phyloP scores from a whole-genome alignment of 2,329 filamentous ascomycete species.

The Hymenoscyphus salicellus region DNA sequence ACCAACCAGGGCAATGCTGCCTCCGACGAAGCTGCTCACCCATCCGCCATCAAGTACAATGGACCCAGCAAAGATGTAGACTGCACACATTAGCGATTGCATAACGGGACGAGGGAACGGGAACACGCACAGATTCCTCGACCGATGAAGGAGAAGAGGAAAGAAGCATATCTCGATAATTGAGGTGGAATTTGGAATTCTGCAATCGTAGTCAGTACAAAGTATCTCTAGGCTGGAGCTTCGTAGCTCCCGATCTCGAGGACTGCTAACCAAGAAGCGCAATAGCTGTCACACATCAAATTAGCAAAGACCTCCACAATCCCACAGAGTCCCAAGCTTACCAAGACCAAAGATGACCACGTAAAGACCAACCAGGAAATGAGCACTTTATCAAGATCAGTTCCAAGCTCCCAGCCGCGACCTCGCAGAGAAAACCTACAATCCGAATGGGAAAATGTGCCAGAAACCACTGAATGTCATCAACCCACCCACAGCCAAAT shows the following conservation, averaged over 20 bases:
- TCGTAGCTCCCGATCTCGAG: not conserved
- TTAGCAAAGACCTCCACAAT: conserved; percentile 21
- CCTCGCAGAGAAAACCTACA: conserved; percentile 50
- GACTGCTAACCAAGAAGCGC: conserved; percentile 58
- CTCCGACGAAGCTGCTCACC: conserved; percentile 72
- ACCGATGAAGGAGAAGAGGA: conserved; percentile 96
- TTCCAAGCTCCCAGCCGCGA: conserved; percentile 4
- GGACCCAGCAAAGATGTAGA: conserved; percentile 93
- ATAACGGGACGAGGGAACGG: not conserved
- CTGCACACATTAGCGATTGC: conserved; percentile 45
- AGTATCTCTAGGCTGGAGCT: not conserved
- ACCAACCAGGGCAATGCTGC: conserved; percentile 74
- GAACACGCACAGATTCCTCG: conserved; percentile 80
- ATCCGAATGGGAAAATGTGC: conserved; percentile 60
- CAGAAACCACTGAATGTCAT: conserved; percentile 82
- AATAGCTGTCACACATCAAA: conserved; percentile 50
- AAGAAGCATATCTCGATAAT: conserved; percentile 88
- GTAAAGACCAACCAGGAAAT: conserved; percentile 78
- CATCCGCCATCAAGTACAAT: conserved; percentile 70
- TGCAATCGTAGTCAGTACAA: conserved; percentile 26
- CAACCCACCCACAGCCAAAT: conserved; percentile 80
- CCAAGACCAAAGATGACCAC: conserved; percentile 86
- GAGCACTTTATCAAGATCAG: conserved; percentile 49
- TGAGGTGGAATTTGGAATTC: conserved; percentile 96
- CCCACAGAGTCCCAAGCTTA: conserved; percentile 43